A percentile compares a stretch with the other conserved stretches of the same genome.
Conservation (phyloP, 345 rosid genomes). For the Jatropha curcas region DNA sequence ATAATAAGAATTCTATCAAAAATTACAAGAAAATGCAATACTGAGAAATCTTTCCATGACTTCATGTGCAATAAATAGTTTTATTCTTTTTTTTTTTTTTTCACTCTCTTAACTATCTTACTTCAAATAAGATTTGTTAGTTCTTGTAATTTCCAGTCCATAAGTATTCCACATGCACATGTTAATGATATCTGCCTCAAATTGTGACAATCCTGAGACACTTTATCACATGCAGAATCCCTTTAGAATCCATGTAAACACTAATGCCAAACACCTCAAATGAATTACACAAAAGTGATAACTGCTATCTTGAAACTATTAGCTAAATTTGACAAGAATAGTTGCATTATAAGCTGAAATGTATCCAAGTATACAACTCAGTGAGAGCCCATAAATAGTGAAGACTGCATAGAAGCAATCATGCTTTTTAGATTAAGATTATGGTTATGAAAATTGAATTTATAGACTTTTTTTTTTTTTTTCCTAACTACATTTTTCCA, state of each 20-base stretch:
- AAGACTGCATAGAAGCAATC: background rate
- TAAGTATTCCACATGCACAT: background rate
- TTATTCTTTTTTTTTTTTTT: too few species aligned
- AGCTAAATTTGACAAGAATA: background rate
- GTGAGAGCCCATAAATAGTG: background rate
- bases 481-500: too few species aligned
- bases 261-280: background rate
- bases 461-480: too few species aligned
- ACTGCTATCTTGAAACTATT: background rate
- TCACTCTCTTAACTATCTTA: too few species aligned
- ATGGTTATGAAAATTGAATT: background rate
- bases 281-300: background rate
- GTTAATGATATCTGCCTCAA: background rate
- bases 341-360: background rate
- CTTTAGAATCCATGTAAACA: background rate
- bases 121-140: too few species aligned
- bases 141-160: background rate
- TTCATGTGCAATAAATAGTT: too few species aligned
- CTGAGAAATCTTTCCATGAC: too few species aligned
- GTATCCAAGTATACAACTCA: background rate
- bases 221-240: background rate
- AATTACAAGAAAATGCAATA: too few species aligned
- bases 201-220: background rate
- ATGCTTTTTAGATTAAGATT: background rate
- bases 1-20: too few species aligned